Evolutionary conservation across 805 yeast species (phyloP), one percentile per base, ranked within the genome.

Genomic region (Starmerella khaoyaiensis): DNA sequence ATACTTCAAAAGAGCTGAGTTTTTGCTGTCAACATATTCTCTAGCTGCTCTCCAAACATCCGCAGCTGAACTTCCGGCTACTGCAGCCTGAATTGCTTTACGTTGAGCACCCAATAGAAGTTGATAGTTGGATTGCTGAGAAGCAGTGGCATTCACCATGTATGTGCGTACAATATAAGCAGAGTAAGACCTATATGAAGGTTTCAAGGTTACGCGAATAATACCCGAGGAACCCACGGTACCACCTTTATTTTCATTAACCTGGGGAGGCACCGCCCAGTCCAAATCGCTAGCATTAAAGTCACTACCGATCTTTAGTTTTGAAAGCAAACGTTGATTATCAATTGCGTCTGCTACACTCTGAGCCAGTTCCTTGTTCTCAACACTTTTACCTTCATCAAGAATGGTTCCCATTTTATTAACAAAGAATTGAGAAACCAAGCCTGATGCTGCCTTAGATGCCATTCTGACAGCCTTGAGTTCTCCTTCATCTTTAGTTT

Each of bases 181-280:
- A 57, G 94, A 82, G 60, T 87, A 87, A 31, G 79, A 75, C 54
- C 76, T 81, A 62, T 84, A 87, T 51, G 94, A 72, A 44, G 87
- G 66, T 37, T 94, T 95, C 44, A 90, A 61, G 2, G 93, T 76
- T 5, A 93, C 72, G 46, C 84, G 60, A 35, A 87, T 84, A 24
- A 80, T 83, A 18, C 94, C 87, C 12, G 71, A 71, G 7, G 81
- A 78, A 33, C 70, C 68, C 35, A 79, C 63, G 47, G 69, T 71
- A 45, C 69, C 72, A 2, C 15, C 24, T 10, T 16, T 18, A 42
- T 72, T 69, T 36, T 72, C 71, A 37, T 93, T 93, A 49, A 93
- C 78, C 61, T 83, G 93, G 21, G 97, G 96, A 38, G 84, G 74
- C 58, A 81, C 83, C 47, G 93, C 80, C 95, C 96, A 87, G 56